Base-by-base conservation (phyloP, 306 rosid genomes). In the Leucaena leucocephala region DNA sequence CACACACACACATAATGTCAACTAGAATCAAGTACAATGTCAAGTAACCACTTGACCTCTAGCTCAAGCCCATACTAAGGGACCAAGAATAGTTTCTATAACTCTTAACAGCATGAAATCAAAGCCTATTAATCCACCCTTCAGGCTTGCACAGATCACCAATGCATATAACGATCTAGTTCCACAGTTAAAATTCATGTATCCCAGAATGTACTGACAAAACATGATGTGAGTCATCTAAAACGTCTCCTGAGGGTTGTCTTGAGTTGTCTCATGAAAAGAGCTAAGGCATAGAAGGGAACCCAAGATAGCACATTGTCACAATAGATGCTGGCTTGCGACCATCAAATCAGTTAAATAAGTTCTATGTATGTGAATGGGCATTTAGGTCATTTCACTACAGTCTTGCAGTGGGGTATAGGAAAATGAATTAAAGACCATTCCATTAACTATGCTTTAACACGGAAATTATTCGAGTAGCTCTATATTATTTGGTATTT, bases 141-240 rank as follows among this genome's bases (percentile, higher is more conserved):
- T 78, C 61, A 69, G 43, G 63, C 63, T 78, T 70, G 69, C 62
- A 34, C 63, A 75, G 40, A 78, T 45, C 52, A 59, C 38, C 77
- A 71, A 71, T 62, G 19, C 27, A 61, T 46, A 44, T 59, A 46
- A 46, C 46, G 57, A 42, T 46, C 67, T 71, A 62, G 45, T 39
- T 71, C 72, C 66, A 48, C 50, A 8, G 71, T 49, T 49, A 49
- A 49, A 49, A 49, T 76, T 65, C 74, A 21, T 19, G 74, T 8
- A 50, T 16, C 66, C 74, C 80, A 19, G 11, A 63, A 64, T 76
- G 63, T 27, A 34, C 8, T 2, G 10, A 15, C 19, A 50, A 50
- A 52, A 52, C 21, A 50, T 50, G 21, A 50, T 50, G 9, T 50
- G 9, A 50, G 55, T 49, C 19, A 49, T 49, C 55, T 14, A 49